phyloP scores from a whole-genome alignment of 2,329 filamentous ascomycete species.

The Penicillium sp. region DNA sequence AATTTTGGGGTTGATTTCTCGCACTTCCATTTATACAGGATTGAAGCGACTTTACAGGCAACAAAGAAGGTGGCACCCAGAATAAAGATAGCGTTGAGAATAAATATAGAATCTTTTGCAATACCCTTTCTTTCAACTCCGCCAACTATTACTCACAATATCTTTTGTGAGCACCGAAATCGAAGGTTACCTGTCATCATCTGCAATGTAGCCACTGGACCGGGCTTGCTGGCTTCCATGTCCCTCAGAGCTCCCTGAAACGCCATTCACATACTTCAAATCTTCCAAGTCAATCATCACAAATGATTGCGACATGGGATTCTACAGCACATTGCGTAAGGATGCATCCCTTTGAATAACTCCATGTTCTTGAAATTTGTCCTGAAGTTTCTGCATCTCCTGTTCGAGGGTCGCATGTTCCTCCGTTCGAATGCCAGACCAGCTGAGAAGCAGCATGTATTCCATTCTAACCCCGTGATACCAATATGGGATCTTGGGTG shows the following conservation, averaged over 20 bases:
- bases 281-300: conserved; percentile 31
- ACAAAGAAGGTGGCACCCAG: not conserved
- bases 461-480: conserved; percentile 27
- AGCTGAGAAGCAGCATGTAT: conserved; percentile 23
- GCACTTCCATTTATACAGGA: not conserved
- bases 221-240: not conserved
- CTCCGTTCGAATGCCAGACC: conserved; percentile 18
- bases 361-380: conserved; percentile 16
- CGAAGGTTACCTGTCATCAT: not conserved
- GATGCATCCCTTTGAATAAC: conserved; percentile 22
- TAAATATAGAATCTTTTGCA: not conserved
- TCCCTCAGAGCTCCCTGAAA: not conserved
- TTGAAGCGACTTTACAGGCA: not conserved
- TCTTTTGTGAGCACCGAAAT: not conserved
- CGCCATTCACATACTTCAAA: conserved; percentile 19
- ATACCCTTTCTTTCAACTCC: not conserved
- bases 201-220: not conserved
- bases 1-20: not conserved
- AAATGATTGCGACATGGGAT: conserved; percentile 15
- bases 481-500: conserved; percentile 23
- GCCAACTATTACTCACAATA: not conserved
- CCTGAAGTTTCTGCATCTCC: conserved; percentile 15
- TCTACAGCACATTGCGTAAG: conserved; percentile 30
- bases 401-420: not conserved
- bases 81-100: not conserved